Base-by-base conservation (phyloP, 306 rosid species). In the Mimosa pudica region DNA sequence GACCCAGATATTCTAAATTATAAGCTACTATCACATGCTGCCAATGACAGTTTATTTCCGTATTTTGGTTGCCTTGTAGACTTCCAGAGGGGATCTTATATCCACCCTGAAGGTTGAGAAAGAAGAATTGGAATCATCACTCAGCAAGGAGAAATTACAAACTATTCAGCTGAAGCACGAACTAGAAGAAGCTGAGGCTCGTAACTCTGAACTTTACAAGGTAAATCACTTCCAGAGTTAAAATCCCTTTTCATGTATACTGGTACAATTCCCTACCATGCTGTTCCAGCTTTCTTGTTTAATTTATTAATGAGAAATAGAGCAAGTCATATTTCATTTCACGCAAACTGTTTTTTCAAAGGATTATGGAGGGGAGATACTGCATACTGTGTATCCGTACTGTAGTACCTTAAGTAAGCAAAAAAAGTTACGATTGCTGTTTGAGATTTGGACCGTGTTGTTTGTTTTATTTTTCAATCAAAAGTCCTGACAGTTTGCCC, bases 191-290 rank as follows among this genome's bases (percentile, higher is more conserved):
- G 88, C 92, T 0, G 98, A 86, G 88, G 65, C 81, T 80, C 90
- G 92, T 42, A 89, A 87, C 70, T 63, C 93, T 42, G 98, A 91
- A 70, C 95, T 93, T 20, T 87, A 86, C 91, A 93, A 93, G 93
- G 98, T 92, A 88, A 88, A 75, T 47, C 54, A 55, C 65, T 44
- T 32, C 38, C 63, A 63, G 54, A 17, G n/a, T 67, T 69, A 57
- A 79, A 63, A 41, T 17, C 35, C 54, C 45, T 45, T 70, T 51
- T 49, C 76, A 73, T 78, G 58, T 38, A 24, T 24, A 24, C 30
- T 24, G 30, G 30, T 24, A 24, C 30, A 24, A 24, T 0, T 24
- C 30, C 30, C 30, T 79, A 8, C 69, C 61, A 74, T 74, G 72
- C 16, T 62, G 7, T 67, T 70, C 18, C 73, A 48, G 62, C 51